Percentiles rank a stretch among this genome's conserved stretches.
Evolutionary conservation across 441 rosid genomes (phyloP).

Genomic region (Gossypium schwendimanii): DNA sequence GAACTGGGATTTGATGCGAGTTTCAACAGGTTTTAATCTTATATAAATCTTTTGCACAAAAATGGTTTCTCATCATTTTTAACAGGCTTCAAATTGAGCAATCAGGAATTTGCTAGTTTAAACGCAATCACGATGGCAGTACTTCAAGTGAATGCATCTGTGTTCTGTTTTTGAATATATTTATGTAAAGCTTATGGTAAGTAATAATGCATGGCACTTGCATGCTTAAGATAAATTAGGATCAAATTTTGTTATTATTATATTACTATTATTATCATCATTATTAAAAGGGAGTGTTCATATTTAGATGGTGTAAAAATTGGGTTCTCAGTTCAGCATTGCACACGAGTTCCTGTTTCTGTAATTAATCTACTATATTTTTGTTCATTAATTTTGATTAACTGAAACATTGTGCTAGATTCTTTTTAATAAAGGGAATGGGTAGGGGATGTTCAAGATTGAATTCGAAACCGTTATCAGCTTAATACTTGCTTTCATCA

Average conservation of each 20-base stretch:
- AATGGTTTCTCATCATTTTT: neutral
- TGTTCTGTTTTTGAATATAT: slow-evolving; percentile 12
- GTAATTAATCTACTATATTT: too few relatives aligned
- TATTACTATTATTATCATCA: neutral
- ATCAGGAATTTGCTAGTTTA: slow-evolving; percentile 22
- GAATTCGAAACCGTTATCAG: too few relatives aligned
- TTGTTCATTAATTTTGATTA: too few relatives aligned
- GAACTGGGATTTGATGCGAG: slow-evolving; percentile 26
- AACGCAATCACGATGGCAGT: slow-evolving; percentile 12
- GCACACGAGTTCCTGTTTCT: too few relatives aligned
- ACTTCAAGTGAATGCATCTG: slow-evolving; percentile 11
- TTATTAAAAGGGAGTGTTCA: neutral
- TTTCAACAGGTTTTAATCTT: neutral
- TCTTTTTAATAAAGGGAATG: too few relatives aligned
- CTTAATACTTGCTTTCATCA: too few relatives aligned
- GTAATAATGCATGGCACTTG: slow-evolving; percentile 9
- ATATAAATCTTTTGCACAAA: neutral
- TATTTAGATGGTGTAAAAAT: slow-evolving; percentile 3
- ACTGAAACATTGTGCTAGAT: too few relatives aligned
- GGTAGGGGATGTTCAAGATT: too few relatives aligned
- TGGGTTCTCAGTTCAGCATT: slow-evolving; percentile 3
- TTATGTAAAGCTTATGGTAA: slow-evolving; percentile 15
- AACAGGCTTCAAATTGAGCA: neutral
- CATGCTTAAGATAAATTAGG: slow-evolving; percentile 16
- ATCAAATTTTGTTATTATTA: neutral